Percentiles rank a stretch among this genome's conserved stretches.
Evolutionary conservation across 2,329 filamentous ascomycete species (phyloP).

Genomic region (Annulohypoxylon truncatum): DNA sequence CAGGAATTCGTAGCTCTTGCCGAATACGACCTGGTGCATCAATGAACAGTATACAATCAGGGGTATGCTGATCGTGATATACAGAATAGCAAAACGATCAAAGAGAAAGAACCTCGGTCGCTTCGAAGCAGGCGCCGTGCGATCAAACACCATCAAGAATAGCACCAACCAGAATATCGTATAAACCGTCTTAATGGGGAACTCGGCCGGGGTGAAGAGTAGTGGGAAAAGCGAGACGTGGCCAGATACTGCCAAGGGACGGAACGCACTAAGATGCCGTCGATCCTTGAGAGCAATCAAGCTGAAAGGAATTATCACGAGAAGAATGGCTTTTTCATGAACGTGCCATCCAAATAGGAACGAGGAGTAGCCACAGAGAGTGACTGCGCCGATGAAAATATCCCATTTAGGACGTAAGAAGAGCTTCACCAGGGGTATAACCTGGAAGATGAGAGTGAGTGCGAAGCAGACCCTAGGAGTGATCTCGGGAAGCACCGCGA

Average conservation of each 20-base stretch:
- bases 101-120: slow-evolving; percentile 87
- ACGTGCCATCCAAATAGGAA: slow-evolving; percentile 99
- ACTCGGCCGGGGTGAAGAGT: slow-evolving; percentile 91
- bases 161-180: slow-evolving; percentile 91
- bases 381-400: slow-evolving; percentile 87
- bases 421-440: slow-evolving; percentile 82
- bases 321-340: slow-evolving; percentile 94
- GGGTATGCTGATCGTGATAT: slow-evolving; percentile 90
- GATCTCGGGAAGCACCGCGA: slow-evolving; percentile 91
- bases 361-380: slow-evolving; percentile 93
- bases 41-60: slow-evolving; percentile 90
- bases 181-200: slow-evolving; percentile 92
- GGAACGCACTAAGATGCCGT: slow-evolving; percentile 89
- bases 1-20: slow-evolving; percentile 85
- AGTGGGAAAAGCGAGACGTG: slow-evolving; percentile 96
- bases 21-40: slow-evolving; percentile 85
- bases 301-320: slow-evolving; percentile 95
- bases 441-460: slow-evolving; percentile 85
- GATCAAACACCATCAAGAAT: slow-evolving; percentile 88
- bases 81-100: slow-evolving; percentile 89
- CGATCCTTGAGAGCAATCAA: slow-evolving; percentile 90
- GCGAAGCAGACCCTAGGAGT: slow-evolving; percentile 82
- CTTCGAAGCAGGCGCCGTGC: slow-evolving; percentile 83
- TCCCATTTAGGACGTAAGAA: slow-evolving; percentile 87
- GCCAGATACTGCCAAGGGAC: slow-evolving; percentile 89